Percentiles rank a stretch among this genome's conserved stretches.
Conservation (phyloP, 805 yeast species). For the Ogataea sp. region DNA sequence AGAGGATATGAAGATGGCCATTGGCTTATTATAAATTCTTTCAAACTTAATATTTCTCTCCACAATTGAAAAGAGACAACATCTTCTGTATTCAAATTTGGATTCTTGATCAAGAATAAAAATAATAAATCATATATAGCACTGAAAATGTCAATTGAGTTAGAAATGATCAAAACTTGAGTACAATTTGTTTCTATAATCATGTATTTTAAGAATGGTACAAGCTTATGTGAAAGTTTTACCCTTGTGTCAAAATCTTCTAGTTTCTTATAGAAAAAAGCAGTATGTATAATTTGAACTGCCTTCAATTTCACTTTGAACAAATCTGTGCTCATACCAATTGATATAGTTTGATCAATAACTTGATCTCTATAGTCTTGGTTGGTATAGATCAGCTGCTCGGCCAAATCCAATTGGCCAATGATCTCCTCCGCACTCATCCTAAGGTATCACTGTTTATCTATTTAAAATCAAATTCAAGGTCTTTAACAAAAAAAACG, state of each 20-base stretch:
- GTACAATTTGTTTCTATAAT: slow-evolving; percentile 1
- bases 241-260: slow-evolving; percentile 12
- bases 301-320: slow-evolving; percentile 15
- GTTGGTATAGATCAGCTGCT: slow-evolving; percentile 13
- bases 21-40: slow-evolving; percentile 46
- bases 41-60: slow-evolving; percentile 29
- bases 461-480: not conserved
- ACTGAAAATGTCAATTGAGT: slow-evolving; percentile 27
- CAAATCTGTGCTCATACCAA: slow-evolving; percentile 9
- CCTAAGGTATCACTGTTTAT: not conserved
- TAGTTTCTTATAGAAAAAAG: slow-evolving; percentile 15
- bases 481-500: too few relatives aligned
- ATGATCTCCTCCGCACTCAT: slow-evolving; percentile 1
- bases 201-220: slow-evolving; percentile 8
- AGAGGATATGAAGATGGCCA: slow-evolving; percentile 56
- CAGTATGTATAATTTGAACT: slow-evolving; percentile 17
- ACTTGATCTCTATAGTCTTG: slow-evolving; percentile 12
- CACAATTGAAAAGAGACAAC: slow-evolving; percentile 11
- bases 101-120: slow-evolving; percentile 36
- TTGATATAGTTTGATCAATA: slow-evolving; percentile 15
- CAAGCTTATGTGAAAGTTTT: slow-evolving; percentile 11
- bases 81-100: slow-evolving; percentile 18
- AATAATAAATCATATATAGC: slow-evolving; percentile 38
- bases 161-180: slow-evolving; percentile 13
- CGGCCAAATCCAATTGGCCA: slow-evolving; percentile 13